Evolutionary conservation across 1,284 basidiomycete species (phyloP).

Genomic region (Blastosporella zonata): DNA sequence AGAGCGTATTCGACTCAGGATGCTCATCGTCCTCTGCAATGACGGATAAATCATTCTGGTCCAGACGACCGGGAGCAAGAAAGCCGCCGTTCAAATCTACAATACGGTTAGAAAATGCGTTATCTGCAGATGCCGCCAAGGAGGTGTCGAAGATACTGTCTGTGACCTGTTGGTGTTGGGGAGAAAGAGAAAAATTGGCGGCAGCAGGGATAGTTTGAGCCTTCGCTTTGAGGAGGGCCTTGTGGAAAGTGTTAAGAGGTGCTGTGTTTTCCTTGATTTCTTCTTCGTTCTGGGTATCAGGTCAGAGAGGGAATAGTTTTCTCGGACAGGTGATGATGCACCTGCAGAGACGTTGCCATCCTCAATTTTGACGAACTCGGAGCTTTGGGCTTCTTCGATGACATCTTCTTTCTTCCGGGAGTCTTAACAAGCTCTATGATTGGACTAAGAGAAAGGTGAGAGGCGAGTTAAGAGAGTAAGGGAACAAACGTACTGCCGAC

Average conservation of each 20-base stretch:
- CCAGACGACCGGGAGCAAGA: constrained; percentile 16
- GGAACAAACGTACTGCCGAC: constrained; percentile 54
- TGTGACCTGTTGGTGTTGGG: not conserved
- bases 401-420: constrained; percentile 64
- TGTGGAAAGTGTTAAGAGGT: constrained; percentile 50
- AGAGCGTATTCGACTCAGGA: constrained; percentile 35
- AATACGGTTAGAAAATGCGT: not conserved
- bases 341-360: constrained; percentile 44
- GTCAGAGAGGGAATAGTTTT: constrained; percentile 2
- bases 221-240: constrained; percentile 43
- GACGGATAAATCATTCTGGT: constrained; percentile 53
- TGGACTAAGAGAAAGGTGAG: constrained; percentile 38
- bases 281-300: constrained; percentile 9
- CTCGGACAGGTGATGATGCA: constrained; percentile 28
- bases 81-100: not conserved
- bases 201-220: constrained; percentile 12
- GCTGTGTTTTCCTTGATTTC: constrained; percentile 31
- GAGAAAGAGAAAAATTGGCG: constrained; percentile 1
- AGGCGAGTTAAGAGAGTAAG: not conserved
- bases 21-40: constrained; percentile 71
- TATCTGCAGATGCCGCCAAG: not conserved
- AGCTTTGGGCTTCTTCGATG: constrained; percentile 45
- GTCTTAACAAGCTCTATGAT: constrained; percentile 83
- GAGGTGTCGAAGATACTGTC: not conserved
- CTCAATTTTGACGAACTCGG: constrained; percentile 43